These are phyloP conservation scores for Lachnum nothofagi DNA, from an alignment of 2,329 filamentous ascomycete species.

Conservation along the genomic window DNA sequence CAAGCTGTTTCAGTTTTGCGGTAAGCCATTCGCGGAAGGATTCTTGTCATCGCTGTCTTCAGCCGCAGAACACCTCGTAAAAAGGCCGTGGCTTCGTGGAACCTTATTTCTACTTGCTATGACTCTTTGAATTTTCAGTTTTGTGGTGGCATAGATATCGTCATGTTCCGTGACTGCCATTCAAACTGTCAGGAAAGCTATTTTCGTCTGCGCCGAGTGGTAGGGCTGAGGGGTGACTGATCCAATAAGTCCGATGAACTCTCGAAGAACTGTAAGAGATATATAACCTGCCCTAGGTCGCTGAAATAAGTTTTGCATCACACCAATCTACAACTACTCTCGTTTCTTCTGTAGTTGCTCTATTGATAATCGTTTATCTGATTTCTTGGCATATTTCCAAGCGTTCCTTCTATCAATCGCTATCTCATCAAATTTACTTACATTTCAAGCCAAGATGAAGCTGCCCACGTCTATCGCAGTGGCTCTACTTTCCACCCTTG, in stretches of 20 bases:
- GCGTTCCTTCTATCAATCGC: too few relatives aligned
- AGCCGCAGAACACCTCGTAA: background rate
- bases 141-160: background rate
- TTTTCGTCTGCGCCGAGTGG: background rate
- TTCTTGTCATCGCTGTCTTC: background rate
- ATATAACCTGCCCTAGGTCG: too few relatives aligned
- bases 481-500: background rate
- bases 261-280: background rate
- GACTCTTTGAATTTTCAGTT: background rate
- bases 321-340: too few relatives aligned
- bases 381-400: too few relatives aligned
- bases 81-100: background rate
- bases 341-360: too few relatives aligned
- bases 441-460: constrained; percentile 5
- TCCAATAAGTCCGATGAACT: background rate
- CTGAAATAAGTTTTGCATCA: too few relatives aligned
- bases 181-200: background rate
- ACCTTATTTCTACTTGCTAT: background rate
- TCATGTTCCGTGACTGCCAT: background rate
- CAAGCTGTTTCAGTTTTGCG: constrained; percentile 1
- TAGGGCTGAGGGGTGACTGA: background rate
- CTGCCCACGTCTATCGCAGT: background rate
- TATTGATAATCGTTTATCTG: too few relatives aligned
- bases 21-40: background rate
- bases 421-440: background rate